A percentile compares a stretch with the other conserved stretches of the same genome.
phyloP scores from a whole-genome alignment of 805 yeast species.

The Candida corydali region DNA sequence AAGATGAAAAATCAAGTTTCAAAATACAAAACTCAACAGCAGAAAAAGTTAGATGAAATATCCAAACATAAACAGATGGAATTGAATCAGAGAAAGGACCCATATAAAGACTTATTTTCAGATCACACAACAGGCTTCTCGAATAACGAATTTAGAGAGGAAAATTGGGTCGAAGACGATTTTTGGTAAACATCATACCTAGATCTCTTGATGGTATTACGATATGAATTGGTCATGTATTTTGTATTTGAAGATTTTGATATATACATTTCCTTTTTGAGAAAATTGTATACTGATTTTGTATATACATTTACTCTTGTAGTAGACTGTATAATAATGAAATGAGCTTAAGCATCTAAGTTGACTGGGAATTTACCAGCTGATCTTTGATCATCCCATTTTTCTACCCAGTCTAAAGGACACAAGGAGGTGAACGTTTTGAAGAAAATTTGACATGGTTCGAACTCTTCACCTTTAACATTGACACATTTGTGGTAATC shows the following conservation, averaged over 20 bases:
- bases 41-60: constrained; percentile 30
- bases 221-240: no score
- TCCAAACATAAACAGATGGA: constrained; percentile 36
- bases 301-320: no score
- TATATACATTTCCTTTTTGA: no score
- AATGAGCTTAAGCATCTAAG: constrained; percentile 23
- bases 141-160: constrained; percentile 30
- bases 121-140: constrained; percentile 25
- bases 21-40: constrained; percentile 36
- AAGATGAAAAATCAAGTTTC: constrained; percentile 28
- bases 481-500: constrained; percentile 97
- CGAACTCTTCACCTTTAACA: constrained; percentile 97
- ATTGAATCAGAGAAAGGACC: constrained; percentile 28
- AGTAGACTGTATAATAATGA: no score
- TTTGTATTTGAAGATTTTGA: no score
- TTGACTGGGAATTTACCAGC: constrained; percentile 45
- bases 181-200: constrained; percentile 28
- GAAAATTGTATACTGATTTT: no score
- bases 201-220: no score
- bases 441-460: constrained; percentile 94
- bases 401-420: constrained; percentile 80
- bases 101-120: constrained; percentile 32
- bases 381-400: constrained; percentile 84
- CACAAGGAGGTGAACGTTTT: constrained; percentile 84
- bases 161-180: constrained; percentile 37